Evolutionary conservation across 257 asterid species (phyloP), one percentile per base, ranked within the genome.

Genomic region (Solanum infundibuliforme): DNA sequence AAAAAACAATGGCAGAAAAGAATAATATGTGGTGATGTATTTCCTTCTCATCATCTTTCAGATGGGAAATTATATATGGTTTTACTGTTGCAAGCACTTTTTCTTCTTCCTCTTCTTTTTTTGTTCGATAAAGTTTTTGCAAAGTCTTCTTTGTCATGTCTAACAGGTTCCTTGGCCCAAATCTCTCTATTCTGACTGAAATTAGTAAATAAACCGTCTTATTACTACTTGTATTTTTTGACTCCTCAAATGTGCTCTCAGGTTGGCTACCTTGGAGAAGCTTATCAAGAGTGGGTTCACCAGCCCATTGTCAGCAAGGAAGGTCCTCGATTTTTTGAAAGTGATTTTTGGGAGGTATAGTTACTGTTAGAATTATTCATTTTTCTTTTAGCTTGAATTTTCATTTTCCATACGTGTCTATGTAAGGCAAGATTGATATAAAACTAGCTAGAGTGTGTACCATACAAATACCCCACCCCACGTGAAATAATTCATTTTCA

Each of bases 251-350:
- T 85, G 66, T 39, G 85, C 27, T 87, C 36, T 79, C 89, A 95
- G 97, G 98, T 94, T 87, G 98, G 98, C 94, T 92, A 92, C 92
- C 98, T 94, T 91, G 97, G 98, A 87, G 96, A 93, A 89, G 91
- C 90, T 87, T 95, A 95, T 73, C 94, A 95, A 34, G 94, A 93
- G 90, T 94, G 96, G 95, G 94, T 94, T 90, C 98, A 95, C 88
- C 93, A 91, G 71, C 95, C 98, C 87, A 93, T 93, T 74, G 83
- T 91, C 87, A 88, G 91, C 92, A 93, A 93, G 82, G 97, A 93
- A 87, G 90, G 92, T 84, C 98, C 97, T 7, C 89, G 94, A 7
- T 93, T 93, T 89, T 94, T 93, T 84, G 79, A 81, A 38, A 94
- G 87, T 83, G 91, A 82, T 55, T 62, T 93, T 27, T 32, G 88